A percentile compares a stretch with the other conserved stretches of the same genome.
Evolutionary conservation across 2,329 filamentous ascomycete species (phyloP).

Genomic region (Coniochaeta prunicola): DNA sequence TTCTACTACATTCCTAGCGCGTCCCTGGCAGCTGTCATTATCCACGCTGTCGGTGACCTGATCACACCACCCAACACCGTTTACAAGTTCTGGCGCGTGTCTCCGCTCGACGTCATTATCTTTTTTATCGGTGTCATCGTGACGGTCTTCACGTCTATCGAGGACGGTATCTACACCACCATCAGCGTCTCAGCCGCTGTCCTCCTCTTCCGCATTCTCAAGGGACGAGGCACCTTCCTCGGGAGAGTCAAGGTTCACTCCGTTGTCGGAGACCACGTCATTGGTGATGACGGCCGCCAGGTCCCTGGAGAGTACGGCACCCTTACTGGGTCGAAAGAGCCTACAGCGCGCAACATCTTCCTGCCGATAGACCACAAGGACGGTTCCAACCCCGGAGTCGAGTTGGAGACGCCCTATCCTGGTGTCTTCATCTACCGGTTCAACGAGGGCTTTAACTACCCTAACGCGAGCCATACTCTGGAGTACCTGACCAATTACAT

Average conservation of each 20-base stretch:
- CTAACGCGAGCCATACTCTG: constrained; percentile 83
- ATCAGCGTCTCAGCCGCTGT: constrained; percentile 70
- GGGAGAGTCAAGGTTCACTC: constrained; percentile 80
- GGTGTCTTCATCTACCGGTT: constrained; percentile 96
- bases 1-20: constrained; percentile 92
- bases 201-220: constrained; percentile 75
- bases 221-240: constrained; percentile 76
- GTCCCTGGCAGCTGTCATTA: constrained; percentile 79
- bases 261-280: constrained; percentile 66
- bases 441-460: constrained; percentile 91
- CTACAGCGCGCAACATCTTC: constrained; percentile 68
- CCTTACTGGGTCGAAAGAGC: constrained; percentile 38
- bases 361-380: constrained; percentile 82
- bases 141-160: constrained; percentile 81
- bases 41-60: constrained; percentile 89
- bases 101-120: constrained; percentile 81
- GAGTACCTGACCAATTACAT: constrained; percentile 68
- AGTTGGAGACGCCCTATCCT: constrained; percentile 75
- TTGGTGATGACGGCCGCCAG: constrained; percentile 50
- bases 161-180: constrained; percentile 87
- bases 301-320: constrained; percentile 48
- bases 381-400: constrained; percentile 79
- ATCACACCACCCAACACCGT: constrained; percentile 87
- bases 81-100: constrained; percentile 93
- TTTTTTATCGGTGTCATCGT: constrained; percentile 92